Percentiles rank a stretch among this genome's conserved stretches.
Evolutionary conservation across 306 rosid species (phyloP).

Genomic region (Sicyos baderoa): DNA sequence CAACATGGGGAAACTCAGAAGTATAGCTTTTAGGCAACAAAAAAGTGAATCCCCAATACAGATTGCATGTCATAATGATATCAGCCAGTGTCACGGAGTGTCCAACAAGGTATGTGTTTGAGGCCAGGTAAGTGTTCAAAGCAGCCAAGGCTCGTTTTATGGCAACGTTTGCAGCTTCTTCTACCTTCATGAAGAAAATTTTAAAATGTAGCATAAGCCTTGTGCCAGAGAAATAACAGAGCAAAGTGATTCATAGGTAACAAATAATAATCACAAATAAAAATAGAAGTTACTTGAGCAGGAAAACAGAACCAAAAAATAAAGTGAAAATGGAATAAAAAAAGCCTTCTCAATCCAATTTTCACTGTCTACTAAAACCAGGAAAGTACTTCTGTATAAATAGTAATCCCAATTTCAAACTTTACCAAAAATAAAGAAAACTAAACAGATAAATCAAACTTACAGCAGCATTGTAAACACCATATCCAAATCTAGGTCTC

Average conservation of each 20-base stretch:
- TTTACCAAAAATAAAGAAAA: neutral
- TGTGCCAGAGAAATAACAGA: neutral
- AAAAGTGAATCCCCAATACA: slow-evolving; percentile 32
- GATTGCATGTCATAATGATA: slow-evolving; percentile 41
- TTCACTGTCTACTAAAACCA: neutral
- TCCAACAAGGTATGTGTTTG: slow-evolving; percentile 71
- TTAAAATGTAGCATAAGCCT: neutral
- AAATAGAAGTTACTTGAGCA: neutral
- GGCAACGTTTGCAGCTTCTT: slow-evolving; percentile 52
- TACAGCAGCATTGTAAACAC: neutral
- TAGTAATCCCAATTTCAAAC: neutral
- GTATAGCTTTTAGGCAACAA: slow-evolving; percentile 57
- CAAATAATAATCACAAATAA: neutral
- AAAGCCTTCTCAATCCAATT: neutral
- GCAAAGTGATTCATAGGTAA: neutral
- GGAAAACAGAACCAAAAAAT: neutral
- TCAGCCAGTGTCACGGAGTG: slow-evolving; percentile 75
- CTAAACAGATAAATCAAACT: neutral
- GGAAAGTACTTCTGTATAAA: neutral
- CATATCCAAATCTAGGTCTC: slow-evolving; percentile 14
- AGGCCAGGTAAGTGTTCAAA: slow-evolving; percentile 61
- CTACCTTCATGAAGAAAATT: slow-evolving; percentile 39
- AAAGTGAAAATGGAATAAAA: neutral
- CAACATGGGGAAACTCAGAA: slow-evolving; percentile 80
- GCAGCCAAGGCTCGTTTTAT: slow-evolving; percentile 64